Evolutionary conservation across 306 rosid genomes (phyloP).

Genomic region (Castanospermum australe): DNA sequence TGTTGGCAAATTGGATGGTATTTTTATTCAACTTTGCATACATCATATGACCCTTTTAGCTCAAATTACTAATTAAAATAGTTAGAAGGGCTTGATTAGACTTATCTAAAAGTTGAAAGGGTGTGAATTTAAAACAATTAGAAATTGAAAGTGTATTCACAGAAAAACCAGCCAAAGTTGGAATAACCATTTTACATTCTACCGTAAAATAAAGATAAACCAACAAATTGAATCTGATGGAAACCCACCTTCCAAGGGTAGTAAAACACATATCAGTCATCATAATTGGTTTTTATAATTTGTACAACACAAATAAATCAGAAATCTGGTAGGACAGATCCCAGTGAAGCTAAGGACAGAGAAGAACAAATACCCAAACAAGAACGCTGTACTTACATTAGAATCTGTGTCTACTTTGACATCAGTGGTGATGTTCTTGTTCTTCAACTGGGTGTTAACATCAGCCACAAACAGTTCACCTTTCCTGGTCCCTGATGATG

Average conservation of each 20-base stretch:
- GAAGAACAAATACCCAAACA: neutral
- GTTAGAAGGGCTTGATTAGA: neutral
- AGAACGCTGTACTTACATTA: conserved; percentile 47
- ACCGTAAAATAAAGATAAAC: neutral
- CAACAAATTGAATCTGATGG: neutral
- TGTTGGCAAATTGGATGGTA: neutral
- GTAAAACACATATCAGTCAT: neutral
- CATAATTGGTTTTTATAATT: neutral
- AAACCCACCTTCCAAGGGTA: neutral
- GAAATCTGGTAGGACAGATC: neutral
- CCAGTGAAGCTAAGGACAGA: neutral
- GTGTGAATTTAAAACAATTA: neutral
- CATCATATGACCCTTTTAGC: neutral
- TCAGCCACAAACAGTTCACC: conserved; percentile 78
- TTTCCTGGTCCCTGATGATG: conserved; percentile 72
- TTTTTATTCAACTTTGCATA: neutral
- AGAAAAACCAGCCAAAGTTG: neutral
- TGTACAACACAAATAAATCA: neutral
- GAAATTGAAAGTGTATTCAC: neutral
- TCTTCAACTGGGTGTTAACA: conserved; percentile 80
- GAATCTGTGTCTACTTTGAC: conserved; percentile 82
- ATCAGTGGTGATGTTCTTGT: conserved; percentile 75
- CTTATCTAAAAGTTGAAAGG: neutral
- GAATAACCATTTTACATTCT: neutral
- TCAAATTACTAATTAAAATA: neutral